Base-by-base conservation (phyloP, 257 asterid species). In the Craterostigma plantagineum region DNA sequence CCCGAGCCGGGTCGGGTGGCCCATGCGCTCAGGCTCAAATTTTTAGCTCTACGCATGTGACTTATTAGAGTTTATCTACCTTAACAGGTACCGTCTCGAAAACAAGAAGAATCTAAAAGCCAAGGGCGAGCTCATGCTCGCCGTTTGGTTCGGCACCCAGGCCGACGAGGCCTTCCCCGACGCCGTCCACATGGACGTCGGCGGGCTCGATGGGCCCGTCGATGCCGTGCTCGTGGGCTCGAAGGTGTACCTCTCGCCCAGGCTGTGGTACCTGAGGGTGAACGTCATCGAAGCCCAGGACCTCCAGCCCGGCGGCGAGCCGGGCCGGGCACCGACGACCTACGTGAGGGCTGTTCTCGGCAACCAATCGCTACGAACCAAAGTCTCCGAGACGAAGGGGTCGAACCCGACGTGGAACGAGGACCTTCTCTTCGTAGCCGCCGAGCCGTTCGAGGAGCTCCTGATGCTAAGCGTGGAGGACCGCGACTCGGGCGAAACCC, bases 111-210 rank as follows among this genome's bases (percentile, higher is more conserved):
- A 23, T 2, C 2, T 2, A 2, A 67, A 69, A 49, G 49, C 59
- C 3, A 58, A 52, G 57, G 84, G 91, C 11, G 91, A 73, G 43
- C 57, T 77, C 9, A 73, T 77, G 91, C 56, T 73, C 11, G 84
- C 91, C 0, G 91, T 73, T 5, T 77, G 91, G 91, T 67, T 73
- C 75, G 91, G 91, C 17, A 77, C 84, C 0, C 84, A 77, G 53
- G 91, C 91, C 11, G 91, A 77, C 11, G 91, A 77, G 41, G 91
- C 83, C 7, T 77, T 73, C 35, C 67, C 84, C 9, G 91, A 77
- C 8, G 75, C 83, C 0, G 73, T 83, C 83, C 91, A 73, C 45
- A 58, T 80, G 0, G 84, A 77, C 42, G 84, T n/a, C n/a, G n/a
- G n/a, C n/a, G 30, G 30, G 30, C 4, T 23, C 30, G 2, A 23